Base-by-base conservation (phyloP, 148 eudicot species). In the Selenicereus undatus region DNA sequence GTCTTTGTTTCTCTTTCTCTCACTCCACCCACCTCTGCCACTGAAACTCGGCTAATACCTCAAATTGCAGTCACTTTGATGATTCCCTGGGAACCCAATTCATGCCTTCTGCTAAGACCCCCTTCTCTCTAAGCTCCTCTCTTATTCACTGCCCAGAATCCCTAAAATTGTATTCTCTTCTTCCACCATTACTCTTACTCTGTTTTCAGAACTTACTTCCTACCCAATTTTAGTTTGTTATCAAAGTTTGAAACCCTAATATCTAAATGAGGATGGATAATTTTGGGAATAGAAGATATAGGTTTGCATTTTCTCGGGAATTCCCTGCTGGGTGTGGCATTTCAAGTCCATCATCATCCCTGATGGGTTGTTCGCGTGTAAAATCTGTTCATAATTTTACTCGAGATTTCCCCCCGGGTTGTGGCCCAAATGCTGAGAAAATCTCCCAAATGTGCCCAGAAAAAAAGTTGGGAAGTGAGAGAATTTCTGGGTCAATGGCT, bases 311-410 rank as follows among this genome's bases (percentile, higher is more conserved):
- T 69, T 13, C 42, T 20, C 12, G 76, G 73, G 48, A 79, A 11
- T 79, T 52, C 2, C 30, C 83, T 36, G 39, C 39, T 70, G 80
- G 80, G 80, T 76, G 18, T 32, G 75, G 58, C 39, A 56, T 16
- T 42, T 82, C 58, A 42, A 60, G 16, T 48, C 48, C 65, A 36
- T 16, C 76, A 30, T 64, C 65, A 36, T 16, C 76, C 13, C 45
- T 62, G 20, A 18, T 58, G 24, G 21, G 36, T 56, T 56, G 20
- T 65, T 26, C 58, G 18, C 39, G 58, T 8, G 11, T 66, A 66
- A 42, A 39, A 70, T 77, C 7, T 70, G 71, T 76, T 16, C 72
- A 54, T 54, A 71, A 70, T 54, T 54, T 13, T 11, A 73, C n/a
- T 45, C 32, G 52, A 32, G 78, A 78, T 22, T 72, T 71, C 7